Evolutionary conservation across 371 early-diverging fungal species (phyloP), one percentile per base, ranked within the genome.

Genomic region (Sporodiniella umbellata): DNA sequence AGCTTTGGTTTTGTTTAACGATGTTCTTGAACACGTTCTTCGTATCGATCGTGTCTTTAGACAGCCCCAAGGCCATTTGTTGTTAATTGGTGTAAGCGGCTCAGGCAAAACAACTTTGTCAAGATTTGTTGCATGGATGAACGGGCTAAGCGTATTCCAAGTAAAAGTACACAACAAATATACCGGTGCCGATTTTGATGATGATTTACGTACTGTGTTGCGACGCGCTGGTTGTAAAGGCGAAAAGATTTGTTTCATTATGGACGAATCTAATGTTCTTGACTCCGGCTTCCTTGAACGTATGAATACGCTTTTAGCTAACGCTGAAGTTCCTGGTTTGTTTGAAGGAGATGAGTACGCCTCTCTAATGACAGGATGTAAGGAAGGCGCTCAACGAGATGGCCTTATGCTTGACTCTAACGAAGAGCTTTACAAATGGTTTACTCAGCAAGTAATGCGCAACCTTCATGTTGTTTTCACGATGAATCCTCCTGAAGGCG

Each of bases 91-190:
- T 70, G 94, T 95, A 8, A 92, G 93, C 71, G 99, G 99, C 42
- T 81, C 89, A 19, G 99, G 99, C 60, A 96, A 92, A 81, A 98
- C 98, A 0, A 98, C 98, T 0, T 65, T 98, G 53, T 89, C 98
- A 6, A 85, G 99, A 3, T 99, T 99, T 62, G 98, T 95, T 30
- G 96, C 98, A 3, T 99, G 99, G 99, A 93, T 99, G 95, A 98
- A 99, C 61, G 99, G 99, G 28, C 66, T 97, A 23, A 81, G 86
- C 50, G 92, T 98, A 18, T 92, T 94, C 84, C 98, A 98, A 64
- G 88, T 97, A 72, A 93, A 94, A 72, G 96, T 88, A 18, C 96
- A 98, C 72, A 92, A 91, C 78, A 89, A 93, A 64, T 99, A 99
- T 70, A 81, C 92, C 0, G 94, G 90, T 8, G 90, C 86, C 14